These are phyloP conservation scores for Ligustrum vulgare DNA, from an alignment of 257 asterid species.

Conservation along the genomic window DNA sequence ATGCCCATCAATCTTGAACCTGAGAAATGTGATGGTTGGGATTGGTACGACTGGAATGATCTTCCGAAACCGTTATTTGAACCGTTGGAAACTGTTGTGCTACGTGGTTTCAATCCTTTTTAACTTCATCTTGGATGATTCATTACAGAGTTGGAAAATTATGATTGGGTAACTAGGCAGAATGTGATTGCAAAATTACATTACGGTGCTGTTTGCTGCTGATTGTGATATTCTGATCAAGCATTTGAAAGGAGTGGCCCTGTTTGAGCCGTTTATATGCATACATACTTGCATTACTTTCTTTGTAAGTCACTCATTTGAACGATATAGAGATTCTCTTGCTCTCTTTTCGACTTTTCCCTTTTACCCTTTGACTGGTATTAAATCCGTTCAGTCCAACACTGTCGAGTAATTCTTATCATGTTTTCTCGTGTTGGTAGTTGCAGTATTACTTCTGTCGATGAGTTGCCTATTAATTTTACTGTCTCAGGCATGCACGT, in stretches of 20 bases:
- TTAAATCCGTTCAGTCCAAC: not conserved
- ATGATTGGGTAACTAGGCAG: not conserved
- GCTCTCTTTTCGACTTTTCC: not conserved
- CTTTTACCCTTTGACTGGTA: not conserved
- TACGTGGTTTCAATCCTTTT: constrained; percentile 40
- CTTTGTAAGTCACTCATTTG: not conserved
- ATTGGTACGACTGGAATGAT: constrained; percentile 52
- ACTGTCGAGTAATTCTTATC: not conserved
- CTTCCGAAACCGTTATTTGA: constrained; percentile 47
- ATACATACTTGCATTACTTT: not conserved
- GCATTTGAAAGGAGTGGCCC: not conserved
- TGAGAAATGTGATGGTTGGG: constrained; percentile 64
- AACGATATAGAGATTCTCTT: not conserved
- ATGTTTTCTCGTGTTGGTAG: not conserved
- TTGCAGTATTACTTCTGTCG: not conserved
- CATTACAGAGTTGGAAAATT: not conserved
- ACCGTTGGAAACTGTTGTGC: constrained; percentile 33
- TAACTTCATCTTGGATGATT: not conserved
- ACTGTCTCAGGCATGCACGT: not conserved
- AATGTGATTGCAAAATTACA: not conserved
- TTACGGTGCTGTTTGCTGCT: not conserved
- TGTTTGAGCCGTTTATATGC: not conserved
- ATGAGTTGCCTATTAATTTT: too few relatives aligned
- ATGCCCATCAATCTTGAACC: constrained; percentile 46
- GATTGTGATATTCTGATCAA: not conserved